Evolutionary conservation across 2,329 filamentous ascomycete genomes (phyloP).

Genomic region (Triangularia setosa): DNA sequence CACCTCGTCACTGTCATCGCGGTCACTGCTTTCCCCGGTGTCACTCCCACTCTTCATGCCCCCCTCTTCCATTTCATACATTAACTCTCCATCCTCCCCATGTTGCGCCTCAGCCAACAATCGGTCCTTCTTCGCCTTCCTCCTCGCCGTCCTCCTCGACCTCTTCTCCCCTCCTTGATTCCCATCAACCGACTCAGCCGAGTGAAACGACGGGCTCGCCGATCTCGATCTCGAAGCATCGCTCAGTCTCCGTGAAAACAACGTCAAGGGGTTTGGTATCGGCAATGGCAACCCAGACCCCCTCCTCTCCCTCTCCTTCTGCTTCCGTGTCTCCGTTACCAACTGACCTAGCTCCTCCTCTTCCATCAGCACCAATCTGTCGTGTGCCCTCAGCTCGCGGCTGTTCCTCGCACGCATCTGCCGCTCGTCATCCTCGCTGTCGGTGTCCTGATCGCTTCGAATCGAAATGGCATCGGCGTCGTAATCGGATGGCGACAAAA

Average conservation of each 20-base stretch:
- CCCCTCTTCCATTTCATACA: constrained; percentile 90
- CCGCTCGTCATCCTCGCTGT: constrained; percentile 71
- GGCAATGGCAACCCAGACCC: constrained; percentile 48
- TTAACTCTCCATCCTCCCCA: constrained; percentile 69
- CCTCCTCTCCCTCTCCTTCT: constrained; percentile 44
- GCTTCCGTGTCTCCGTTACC: constrained; percentile 49
- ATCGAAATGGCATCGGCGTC: constrained; percentile 67
- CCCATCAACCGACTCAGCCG: not conserved
- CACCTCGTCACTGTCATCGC: constrained; percentile 56
- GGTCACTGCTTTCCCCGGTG: constrained; percentile 59
- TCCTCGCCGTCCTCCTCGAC: constrained; percentile 45
- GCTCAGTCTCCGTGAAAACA: constrained; percentile 24
- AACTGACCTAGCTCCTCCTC: constrained; percentile 67
- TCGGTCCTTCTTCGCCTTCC: constrained; percentile 51
- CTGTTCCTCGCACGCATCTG: constrained; percentile 63
- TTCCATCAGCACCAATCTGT: constrained; percentile 67
- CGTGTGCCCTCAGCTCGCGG: constrained; percentile 64
- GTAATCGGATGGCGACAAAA: constrained; percentile 62
- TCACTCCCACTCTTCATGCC: constrained; percentile 63
- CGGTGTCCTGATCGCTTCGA: constrained; percentile 68
- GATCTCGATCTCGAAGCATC: constrained; percentile 24
- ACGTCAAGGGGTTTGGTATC: constrained; percentile 46
- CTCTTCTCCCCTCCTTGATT: constrained; percentile 36
- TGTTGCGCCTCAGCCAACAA: constrained; percentile 51
- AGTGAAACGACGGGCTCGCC: constrained; percentile 16